These are phyloP conservation scores for Camellia sinensis DNA, from an alignment of 148 eudicot species.

Conservation along the genomic window DNA sequence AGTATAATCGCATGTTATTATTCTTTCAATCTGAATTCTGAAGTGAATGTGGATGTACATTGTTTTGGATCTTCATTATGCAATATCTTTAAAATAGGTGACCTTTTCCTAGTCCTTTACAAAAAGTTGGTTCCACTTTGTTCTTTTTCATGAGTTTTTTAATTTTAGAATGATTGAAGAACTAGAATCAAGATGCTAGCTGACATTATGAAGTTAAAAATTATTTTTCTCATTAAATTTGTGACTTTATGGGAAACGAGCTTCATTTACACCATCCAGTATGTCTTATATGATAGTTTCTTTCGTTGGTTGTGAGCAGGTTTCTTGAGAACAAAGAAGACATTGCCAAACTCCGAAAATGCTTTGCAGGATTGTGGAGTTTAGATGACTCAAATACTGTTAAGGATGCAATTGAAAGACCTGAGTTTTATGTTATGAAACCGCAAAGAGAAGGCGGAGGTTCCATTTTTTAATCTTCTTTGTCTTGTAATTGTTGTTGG, in stretches of 20 bases:
- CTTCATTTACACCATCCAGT: background rate
- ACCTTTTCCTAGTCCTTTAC: background rate
- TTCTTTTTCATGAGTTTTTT: background rate
- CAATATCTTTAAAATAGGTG: background rate
- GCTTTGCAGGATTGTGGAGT: constrained; percentile 98
- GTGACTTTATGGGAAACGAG: background rate
- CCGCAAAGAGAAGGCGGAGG: constrained; percentile 99
- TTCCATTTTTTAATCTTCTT: constrained; percentile 21
- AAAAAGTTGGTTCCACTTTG: background rate
- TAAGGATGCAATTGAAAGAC: constrained; percentile 75
- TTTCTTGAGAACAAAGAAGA: constrained; percentile 84
- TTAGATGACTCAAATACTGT: constrained; percentile 64
- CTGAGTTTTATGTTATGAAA: constrained; percentile 88
- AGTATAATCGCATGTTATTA: background rate
- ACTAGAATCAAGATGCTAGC: background rate
- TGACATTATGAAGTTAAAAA: too few relatives aligned
- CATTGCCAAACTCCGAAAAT: constrained; percentile 65
- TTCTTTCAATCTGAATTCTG: background rate
- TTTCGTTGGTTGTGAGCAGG: constrained; percentile 43
- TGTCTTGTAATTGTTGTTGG: background rate
- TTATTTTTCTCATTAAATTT: too few relatives aligned
- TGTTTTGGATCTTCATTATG: background rate
- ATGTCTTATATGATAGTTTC: background rate
- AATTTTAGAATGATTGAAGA: background rate
- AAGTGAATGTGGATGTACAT: background rate